Conservation (phyloP, 192 early-diverging fungal species). For the Coemansia sp. region DNA sequence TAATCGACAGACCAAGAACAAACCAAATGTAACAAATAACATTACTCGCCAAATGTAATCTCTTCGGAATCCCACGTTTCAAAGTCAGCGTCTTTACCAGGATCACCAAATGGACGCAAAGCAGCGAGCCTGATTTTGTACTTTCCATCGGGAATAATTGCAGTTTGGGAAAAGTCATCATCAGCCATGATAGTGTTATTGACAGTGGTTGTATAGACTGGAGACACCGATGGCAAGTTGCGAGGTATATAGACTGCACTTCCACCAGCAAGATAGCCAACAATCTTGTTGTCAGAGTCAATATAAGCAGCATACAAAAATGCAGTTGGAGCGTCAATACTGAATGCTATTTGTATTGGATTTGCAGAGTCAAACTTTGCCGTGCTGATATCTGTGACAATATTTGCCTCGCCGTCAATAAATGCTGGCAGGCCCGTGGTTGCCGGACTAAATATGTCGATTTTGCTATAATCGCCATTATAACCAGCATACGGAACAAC, state of each 20-base stretch:
- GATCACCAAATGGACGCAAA: conserved; percentile 9
- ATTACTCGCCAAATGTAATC: not conserved
- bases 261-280: not conserved
- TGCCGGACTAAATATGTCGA: not conserved
- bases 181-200: not conserved
- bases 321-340: conserved; percentile 1
- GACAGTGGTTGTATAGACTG: not conserved
- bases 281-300: not conserved
- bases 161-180: not conserved
- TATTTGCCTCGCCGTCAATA: not conserved
- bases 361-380: not conserved
- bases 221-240: not conserved
- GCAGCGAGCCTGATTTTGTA: not conserved
- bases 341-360: not conserved
- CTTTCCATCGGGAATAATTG: not conserved
- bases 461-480: conserved; percentile 8
- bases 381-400: not conserved
- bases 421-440: not conserved
- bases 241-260: not conserved
- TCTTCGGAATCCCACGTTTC: not conserved
- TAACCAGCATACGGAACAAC: conserved; percentile 9
- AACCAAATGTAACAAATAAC: not conserved
- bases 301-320: not conserved
- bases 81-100: not conserved
- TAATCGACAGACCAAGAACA: not conserved